Evolutionary conservation across 169 alveolate genomes (phyloP).

Genomic region (Plasmodium ovale): DNA sequence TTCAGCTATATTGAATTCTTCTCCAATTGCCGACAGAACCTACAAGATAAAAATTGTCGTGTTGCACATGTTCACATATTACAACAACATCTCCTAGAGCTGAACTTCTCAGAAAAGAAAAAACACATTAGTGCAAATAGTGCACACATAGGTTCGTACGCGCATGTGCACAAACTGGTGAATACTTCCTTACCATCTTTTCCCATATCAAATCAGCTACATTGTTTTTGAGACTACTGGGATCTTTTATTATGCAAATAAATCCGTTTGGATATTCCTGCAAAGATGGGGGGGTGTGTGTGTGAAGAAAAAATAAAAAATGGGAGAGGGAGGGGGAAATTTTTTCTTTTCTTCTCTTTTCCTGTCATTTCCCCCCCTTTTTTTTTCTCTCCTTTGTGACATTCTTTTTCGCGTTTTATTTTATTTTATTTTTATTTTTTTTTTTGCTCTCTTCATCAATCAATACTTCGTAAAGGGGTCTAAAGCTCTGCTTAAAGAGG

Average conservation of each 20-base stretch:
- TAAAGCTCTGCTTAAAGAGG: conserved; percentile 56
- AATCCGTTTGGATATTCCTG: conserved; percentile 74
- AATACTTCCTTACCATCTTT: conserved; percentile 44
- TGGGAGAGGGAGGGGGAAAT: too few species aligned
- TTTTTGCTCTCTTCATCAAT: background rate
- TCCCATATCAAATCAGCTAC: conserved; percentile 73
- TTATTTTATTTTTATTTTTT: background rate
- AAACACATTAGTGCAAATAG: background rate
- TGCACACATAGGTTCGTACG: background rate
- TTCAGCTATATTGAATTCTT: conserved; percentile 56
- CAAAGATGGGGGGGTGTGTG: background rate
- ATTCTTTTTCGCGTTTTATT: too few species aligned
- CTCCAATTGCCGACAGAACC: conserved; percentile 72
- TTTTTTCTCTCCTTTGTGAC: background rate
- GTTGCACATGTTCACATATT: too few species aligned
- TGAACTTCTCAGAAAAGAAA: background rate
- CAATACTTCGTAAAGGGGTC: conserved; percentile 53
- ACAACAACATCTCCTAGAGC: too few species aligned
- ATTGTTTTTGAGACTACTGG: conserved; percentile 17
- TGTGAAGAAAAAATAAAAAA: too few species aligned
- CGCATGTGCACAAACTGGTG: background rate
- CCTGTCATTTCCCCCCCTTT: background rate
- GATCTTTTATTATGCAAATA: conserved; percentile 54
- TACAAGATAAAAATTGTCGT: background rate
- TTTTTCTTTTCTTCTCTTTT: too few species aligned